Base-by-base conservation (phyloP, 495 filamentous ascomycete species). In the Aspergillus conjunctus region DNA sequence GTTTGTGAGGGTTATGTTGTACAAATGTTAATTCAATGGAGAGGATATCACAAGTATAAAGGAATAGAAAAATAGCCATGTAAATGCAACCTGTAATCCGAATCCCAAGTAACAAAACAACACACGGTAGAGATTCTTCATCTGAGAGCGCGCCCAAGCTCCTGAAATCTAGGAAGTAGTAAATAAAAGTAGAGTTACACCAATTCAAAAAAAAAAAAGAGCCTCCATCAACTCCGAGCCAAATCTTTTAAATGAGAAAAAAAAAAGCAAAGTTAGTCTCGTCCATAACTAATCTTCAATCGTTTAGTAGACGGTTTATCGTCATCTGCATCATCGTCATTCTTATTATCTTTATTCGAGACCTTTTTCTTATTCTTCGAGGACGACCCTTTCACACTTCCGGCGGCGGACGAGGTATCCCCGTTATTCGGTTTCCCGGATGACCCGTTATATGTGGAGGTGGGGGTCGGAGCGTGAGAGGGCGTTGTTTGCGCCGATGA, bases 261-360 rank as follows among this genome's bases (percentile, higher is more conserved):
- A 39, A 9, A 46, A 46, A 21, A 15, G n/a, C 7, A 32, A 43
- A 41, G 20, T 73, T 65, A 79, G 59, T 80, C 76, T 37, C 77
- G 66, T 18, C 72, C 78, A 68, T 81, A 83, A 48, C 72, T 82
- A 43, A 83, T 78, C 69, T 83, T 83, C 69, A 83, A 68, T 51
- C 81, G 68, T 67, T 83, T 82, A 34, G 73, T 66, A 39, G 73
- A 70, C 54, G 76, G 78, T 41, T 76, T 78, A 56, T 77, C 79
- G 12, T 69, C 76, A 37, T 78, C 77, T 32, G 80, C 79, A 7
- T 78, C 75, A 7, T 80, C 78, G 3, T 74, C 73, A 41, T 71
- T 65, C 15, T 66, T 68, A 30, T 41, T 31, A 7, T 21, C 30
- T 7, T 41, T 33, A 46, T 45, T 54, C 9, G 22, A 34, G 31